Percentiles rank a stretch among this genome's conserved stretches.
These are phyloP conservation scores for Penstemon eatonii DNA, from an alignment of 257 asterid species.

Conservation along the genomic window DNA sequence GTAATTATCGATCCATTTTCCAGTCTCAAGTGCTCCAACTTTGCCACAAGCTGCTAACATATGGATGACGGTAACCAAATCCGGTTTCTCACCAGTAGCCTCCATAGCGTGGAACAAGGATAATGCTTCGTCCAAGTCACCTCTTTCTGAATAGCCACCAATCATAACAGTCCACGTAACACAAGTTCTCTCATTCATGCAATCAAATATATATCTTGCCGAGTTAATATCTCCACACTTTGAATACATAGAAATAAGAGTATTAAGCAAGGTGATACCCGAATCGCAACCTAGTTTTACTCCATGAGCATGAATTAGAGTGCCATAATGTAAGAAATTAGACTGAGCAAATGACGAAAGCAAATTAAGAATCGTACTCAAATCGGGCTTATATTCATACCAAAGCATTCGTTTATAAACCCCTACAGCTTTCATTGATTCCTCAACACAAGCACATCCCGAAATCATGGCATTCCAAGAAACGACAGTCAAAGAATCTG, in stretches of 20 bases:
- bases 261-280: constrained; percentile 48
- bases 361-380: constrained; percentile 60
- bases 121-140: constrained; percentile 52
- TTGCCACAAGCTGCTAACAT: constrained; percentile 66
- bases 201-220: constrained; percentile 50
- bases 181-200: constrained; percentile 44
- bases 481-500: constrained; percentile 38
- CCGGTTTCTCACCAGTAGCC: constrained; percentile 58
- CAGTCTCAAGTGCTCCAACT: constrained; percentile 60
- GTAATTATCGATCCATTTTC: constrained; percentile 58
- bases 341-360: constrained; percentile 53
- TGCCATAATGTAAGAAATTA: constrained; percentile 38
- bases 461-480: constrained; percentile 75
- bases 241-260: constrained; percentile 63
- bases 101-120: constrained; percentile 57
- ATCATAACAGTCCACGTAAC: constrained; percentile 79
- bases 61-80: constrained; percentile 53
- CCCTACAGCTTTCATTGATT: constrained; percentile 42
- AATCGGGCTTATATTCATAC: constrained; percentile 50
- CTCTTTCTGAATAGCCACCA: constrained; percentile 56
- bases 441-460: constrained; percentile 49
- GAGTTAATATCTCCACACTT: constrained; percentile 55
- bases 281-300: constrained; percentile 47
- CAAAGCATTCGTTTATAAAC: constrained; percentile 48
- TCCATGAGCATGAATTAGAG: constrained; percentile 49